Conservation (phyloP, 108 stramenopile genomes). For the Thalassiosira profunda region DNA sequence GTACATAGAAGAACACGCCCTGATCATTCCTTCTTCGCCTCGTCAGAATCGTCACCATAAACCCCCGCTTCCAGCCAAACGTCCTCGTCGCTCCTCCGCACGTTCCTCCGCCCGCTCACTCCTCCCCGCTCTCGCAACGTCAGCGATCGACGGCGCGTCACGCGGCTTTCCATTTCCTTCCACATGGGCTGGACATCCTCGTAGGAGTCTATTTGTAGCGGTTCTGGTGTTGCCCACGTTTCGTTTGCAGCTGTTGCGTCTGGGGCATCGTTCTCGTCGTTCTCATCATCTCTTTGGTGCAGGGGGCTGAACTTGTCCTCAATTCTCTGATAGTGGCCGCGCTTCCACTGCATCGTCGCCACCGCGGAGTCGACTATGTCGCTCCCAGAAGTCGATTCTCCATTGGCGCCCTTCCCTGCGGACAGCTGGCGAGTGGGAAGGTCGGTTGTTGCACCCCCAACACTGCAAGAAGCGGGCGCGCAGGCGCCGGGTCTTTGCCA, state of each 20-base stretch:
- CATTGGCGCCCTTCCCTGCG: no score
- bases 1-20: no score
- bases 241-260: not conserved
- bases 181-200: constrained; percentile 92
- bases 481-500: no score
- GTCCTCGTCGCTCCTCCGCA: constrained; percentile 85
- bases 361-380: constrained; percentile 29
- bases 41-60: no score
- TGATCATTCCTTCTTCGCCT: no score
- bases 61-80: constrained; percentile 81
- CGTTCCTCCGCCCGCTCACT: constrained; percentile 71
- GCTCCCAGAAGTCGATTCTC: no score
- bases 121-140: constrained; percentile 63
- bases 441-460: no score
- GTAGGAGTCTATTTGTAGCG: constrained; percentile 52
- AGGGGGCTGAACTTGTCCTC: constrained; percentile 35
- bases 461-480: no score
- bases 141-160: constrained; percentile 61
- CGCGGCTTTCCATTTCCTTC: constrained; percentile 90
- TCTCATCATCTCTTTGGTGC: no score
- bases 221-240: constrained; percentile 13
- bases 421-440: no score
- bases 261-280: not conserved
- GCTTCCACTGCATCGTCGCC: constrained; percentile 37
- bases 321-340: constrained; percentile 24